A percentile compares a stretch with the other conserved stretches of the same genome.
phyloP scores from a whole-genome alignment of 2,329 filamentous ascomycete species.

The Trichoderma citrinoviride region DNA sequence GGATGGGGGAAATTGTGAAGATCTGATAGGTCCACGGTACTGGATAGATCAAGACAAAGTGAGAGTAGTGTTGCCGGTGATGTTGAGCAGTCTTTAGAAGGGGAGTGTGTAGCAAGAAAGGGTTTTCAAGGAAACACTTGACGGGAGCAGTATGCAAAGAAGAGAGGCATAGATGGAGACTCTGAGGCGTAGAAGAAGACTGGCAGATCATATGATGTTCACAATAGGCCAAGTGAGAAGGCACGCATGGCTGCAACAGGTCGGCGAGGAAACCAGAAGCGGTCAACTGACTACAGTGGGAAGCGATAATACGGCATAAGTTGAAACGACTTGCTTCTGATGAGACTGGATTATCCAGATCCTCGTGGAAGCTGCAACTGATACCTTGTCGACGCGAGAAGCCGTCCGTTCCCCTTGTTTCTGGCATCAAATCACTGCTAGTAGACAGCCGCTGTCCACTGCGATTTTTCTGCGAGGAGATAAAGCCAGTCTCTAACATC shows the following conservation, averaged over 20 bases:
- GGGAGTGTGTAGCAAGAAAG: not conserved
- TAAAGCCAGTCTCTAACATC: too few relatives aligned
- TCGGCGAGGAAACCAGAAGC: not conserved
- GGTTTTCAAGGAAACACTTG: not conserved
- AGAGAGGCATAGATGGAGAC: not conserved
- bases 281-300: not conserved
- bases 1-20: not conserved
- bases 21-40: not conserved
- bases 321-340: not conserved
- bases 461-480: too few relatives aligned
- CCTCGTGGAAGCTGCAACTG: not conserved
- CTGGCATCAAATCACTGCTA: too few relatives aligned
- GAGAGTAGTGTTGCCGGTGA: not conserved
- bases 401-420: not conserved
- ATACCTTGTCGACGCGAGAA: too few relatives aligned
- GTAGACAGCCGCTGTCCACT: not conserved
- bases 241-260: not conserved
- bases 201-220: not conserved
- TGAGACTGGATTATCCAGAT: accelerated
- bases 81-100: not conserved
- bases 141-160: not conserved
- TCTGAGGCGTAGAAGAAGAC: not conserved
- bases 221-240: not conserved
- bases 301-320: not conserved
- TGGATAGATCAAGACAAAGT: not conserved